Conservation (phyloP, 371 early-diverging fungal species). For the Mortierella sp. region DNA sequence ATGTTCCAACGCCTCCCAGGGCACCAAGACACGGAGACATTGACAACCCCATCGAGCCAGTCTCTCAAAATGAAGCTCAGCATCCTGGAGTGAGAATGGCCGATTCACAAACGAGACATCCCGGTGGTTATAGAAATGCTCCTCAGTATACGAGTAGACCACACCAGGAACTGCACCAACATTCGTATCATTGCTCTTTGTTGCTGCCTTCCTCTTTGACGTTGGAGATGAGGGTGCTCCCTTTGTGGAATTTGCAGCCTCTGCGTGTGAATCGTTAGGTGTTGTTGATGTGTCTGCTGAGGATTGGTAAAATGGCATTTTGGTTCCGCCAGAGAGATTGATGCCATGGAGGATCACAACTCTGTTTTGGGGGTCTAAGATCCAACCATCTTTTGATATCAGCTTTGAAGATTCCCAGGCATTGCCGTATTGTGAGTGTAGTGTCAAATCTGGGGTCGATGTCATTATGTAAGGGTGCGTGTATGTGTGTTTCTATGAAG, state of each 20-base stretch:
- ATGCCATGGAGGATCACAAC: constrained; percentile 71
- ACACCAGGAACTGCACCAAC: constrained; percentile 42
- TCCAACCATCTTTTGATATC: constrained; percentile 42
- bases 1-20: constrained; percentile 91
- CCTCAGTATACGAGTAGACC: constrained; percentile 47
- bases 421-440: constrained; percentile 14
- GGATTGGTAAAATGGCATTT: constrained; percentile 61
- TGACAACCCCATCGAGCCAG: constrained; percentile 85
- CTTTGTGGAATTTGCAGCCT: background rate
- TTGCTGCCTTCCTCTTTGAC: background rate
- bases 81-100: constrained; percentile 84
- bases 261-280: background rate
- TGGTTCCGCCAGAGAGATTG: constrained; percentile 73
- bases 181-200: background rate
- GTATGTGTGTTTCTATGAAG: background rate
- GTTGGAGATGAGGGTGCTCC: background rate
- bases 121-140: constrained; percentile 72
- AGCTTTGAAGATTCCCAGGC: constrained; percentile 46
- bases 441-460: constrained; percentile 16
- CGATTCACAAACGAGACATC: constrained; percentile 77
- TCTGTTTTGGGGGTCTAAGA: constrained; percentile 56
- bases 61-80: constrained; percentile 79
- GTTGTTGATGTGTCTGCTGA: constrained; percentile 2
- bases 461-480: constrained; percentile 5
- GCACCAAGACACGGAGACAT: constrained; percentile 75